Percentiles rank a stretch among this genome's conserved stretches.
Evolutionary conservation across 371 early-diverging fungal species (phyloP).

Genomic region (Mucor racemosus): DNA sequence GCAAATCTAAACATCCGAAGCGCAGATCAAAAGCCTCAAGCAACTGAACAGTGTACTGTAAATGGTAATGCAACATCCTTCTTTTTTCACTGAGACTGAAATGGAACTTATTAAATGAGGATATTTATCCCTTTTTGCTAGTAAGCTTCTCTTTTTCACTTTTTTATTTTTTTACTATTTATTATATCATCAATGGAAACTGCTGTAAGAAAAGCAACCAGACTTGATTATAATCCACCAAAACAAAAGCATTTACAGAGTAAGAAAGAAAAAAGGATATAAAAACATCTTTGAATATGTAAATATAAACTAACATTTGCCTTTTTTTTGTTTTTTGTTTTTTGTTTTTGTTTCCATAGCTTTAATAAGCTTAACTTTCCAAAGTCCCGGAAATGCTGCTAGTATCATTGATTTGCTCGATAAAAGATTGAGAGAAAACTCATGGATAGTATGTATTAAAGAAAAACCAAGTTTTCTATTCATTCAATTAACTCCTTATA

Average conservation of each 20-base stretch:
- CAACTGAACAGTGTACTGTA: too few species aligned
- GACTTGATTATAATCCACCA: slow-evolving; percentile 75
- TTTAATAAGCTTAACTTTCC: slow-evolving; percentile 55
- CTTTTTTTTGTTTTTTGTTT: too few species aligned
- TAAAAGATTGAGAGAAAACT: slow-evolving; percentile 68
- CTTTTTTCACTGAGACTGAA: not conserved
- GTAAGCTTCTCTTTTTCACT: too few species aligned
- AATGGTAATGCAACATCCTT: not conserved
- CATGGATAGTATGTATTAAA: slow-evolving; percentile 74
- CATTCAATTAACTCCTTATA: not conserved
- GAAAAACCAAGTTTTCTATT: not conserved
- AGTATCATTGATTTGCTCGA: slow-evolving; percentile 63
- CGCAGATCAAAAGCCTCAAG: too few species aligned
- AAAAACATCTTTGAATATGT: not conserved
- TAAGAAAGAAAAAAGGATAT: slow-evolving; percentile 36
- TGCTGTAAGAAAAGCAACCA: slow-evolving; percentile 79
- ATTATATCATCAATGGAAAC: slow-evolving; percentile 67
- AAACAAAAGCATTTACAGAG: slow-evolving; percentile 88
- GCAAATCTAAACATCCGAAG: slow-evolving; percentile 1
- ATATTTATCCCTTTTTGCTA: not conserved
- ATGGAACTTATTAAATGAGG: not conserved
- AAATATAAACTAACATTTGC: too few species aligned
- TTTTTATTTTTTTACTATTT: not conserved
- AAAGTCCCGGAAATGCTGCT: slow-evolving; percentile 56
- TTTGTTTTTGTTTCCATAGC: slow-evolving; percentile 31